Percentiles rank a stretch among this genome's conserved stretches.
Conservation (phyloP, 805 yeast genomes). For the Suhomyces pyralidae region DNA sequence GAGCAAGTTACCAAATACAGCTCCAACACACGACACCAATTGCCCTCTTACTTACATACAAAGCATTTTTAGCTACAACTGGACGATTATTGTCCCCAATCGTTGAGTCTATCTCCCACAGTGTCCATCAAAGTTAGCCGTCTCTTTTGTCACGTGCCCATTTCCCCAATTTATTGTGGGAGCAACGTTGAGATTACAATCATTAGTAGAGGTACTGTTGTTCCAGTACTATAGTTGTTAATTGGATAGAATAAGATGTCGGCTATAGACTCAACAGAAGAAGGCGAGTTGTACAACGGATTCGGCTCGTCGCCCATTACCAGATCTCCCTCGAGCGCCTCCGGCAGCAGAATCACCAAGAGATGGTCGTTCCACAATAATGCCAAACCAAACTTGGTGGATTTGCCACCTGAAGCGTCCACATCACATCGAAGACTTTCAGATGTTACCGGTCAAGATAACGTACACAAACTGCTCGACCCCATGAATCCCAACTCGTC, state of each 20-base stretch:
- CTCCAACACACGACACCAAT: too few relatives aligned
- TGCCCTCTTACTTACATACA: neutral
- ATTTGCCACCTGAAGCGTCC: constrained; percentile 25
- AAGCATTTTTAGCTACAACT: neutral
- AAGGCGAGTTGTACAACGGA: constrained; percentile 33
- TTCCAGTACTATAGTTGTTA: neutral
- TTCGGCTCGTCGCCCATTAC: constrained; percentile 36
- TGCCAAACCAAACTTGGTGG: constrained; percentile 37
- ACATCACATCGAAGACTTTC: constrained; percentile 33
- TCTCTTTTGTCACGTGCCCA: neutral
- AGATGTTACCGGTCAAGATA: constrained; percentile 44
- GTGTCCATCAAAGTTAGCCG: neutral
- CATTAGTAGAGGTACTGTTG: neutral
- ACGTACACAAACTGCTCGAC: constrained; percentile 63
- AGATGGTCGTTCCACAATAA: constrained; percentile 43
- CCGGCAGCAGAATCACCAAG: constrained; percentile 35
- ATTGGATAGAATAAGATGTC: constrained; percentile 10
- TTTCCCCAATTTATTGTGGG: neutral
- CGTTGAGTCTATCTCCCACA: neutral
- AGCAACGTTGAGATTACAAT: neutral
- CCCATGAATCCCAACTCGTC: constrained; percentile 60
- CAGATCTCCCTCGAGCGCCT: constrained; percentile 15
- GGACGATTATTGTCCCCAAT: neutral
- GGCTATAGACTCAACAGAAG: constrained; percentile 24
- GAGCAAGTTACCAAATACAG: too few relatives aligned